Base-by-base conservation (phyloP, 352 stramenopile genomes). In the Globisporangium takayamanum region DNA sequence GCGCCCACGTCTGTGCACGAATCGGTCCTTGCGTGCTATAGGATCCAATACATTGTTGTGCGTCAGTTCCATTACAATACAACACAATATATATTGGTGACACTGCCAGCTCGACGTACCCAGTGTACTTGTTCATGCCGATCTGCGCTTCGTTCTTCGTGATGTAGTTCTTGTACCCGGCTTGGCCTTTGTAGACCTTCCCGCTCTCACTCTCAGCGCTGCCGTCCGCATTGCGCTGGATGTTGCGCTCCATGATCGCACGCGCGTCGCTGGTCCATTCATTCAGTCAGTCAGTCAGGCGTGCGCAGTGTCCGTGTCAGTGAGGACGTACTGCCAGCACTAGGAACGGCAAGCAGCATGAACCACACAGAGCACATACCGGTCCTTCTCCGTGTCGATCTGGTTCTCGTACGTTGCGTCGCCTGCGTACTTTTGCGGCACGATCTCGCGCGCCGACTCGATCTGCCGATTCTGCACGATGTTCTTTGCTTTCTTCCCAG, bases 11-110 rank as follows among this genome's bases (percentile, higher is more conserved):
- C 41, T 97, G 82, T 18, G 95, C 96, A n/a, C 89, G 81, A 26
- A 99, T 96, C 6, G 96, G 96, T 8, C 95, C 96, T 61, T 97
- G 87, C 3, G 88, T 97, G n/a, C 87, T 89, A 26, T 7, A 41
- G 12, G 7, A 39, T 47, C 30, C 25, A 60, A 26, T 44, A 22
- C 22, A 25, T 41, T 5, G 5, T 4, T 22, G 49, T 10, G 16
- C n/a, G 20, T 58, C 20, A 20, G 16, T 51, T 26, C n/a, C 33
- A 18, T 14, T 28, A 14, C 33, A 42, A 20, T 25, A 16, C 33
- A 39, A 39, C 11, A 12, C 33, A 39, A 39, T 39, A 39, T 5
- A 36, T 39, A 39, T 39, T 39, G 33, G 10, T 39, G 33, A 7
- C 33, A 39, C 33, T 39, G 22, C 20, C 16, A 18, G 14, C n/a